Evolutionary conservation across 768 basidiomycete genomes (phyloP), one percentile per base, ranked within the genome.

Genomic region (Mycena metata): DNA sequence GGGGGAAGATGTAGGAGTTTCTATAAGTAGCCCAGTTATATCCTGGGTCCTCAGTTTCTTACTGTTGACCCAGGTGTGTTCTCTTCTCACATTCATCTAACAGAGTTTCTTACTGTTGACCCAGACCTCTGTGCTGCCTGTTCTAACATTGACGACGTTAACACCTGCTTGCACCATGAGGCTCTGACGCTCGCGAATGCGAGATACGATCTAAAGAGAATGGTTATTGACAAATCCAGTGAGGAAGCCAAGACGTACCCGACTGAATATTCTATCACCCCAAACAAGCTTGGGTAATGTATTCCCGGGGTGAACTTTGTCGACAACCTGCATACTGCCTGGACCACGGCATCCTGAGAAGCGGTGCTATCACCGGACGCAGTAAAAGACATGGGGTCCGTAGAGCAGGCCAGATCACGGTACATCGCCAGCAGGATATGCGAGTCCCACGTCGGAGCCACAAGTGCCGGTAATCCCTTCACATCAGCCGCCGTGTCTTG

Each of bases 381-480:
- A 15, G 50, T 30, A 16, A 51, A 51, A 6, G 15, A 3, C 26
- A 51, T 30, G 12, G 50, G 26, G 10, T 51, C 26, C 50, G 3
- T 5, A 5, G 24, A 30, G 50, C 8, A 9, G 33, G 4, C 26
- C 15, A 51, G 50, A 51, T 6, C 24, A 16, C 50, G 50, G 26
- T 51, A 51, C 26, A 30, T 30, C 26, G 26, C 26, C 13, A 30
- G 50, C 26, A 51, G 50, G 21, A 51, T 30, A 4, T 30, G 26
- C 7, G 50, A 30, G 2, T 51, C 50, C 50, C 50, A 51, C 16
- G 50, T 51, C 15, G 24, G 50, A 30, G 26, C 50, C 50, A 51
- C 50, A 51, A 51, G 50, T 19, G 50, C 50, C 50, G 50, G 50
- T 60, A 35, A n/a, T 2, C 52, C 62, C 2, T n/a, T 36, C 5